Evolutionary conservation across 345 rosid genomes (phyloP), one percentile per base, ranked within the genome.

Genomic region (Salix udensis): DNA sequence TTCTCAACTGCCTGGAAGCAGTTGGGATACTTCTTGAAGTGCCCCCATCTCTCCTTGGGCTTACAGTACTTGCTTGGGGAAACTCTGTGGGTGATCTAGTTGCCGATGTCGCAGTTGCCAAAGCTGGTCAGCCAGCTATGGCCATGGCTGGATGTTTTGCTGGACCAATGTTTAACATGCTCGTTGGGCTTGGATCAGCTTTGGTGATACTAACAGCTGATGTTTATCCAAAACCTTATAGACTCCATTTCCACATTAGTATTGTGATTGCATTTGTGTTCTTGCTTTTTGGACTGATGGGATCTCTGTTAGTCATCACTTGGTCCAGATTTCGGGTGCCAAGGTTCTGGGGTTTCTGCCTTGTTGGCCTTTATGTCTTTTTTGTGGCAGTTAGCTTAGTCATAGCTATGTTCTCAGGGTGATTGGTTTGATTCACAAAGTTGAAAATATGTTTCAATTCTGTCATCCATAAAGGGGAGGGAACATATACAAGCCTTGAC

Each of bases 101-200:
- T 61, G 97, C 98, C 12, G 98, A 96, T 40, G 96, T 96, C 14
- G 98, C 99, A 6, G 91, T 96, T 30, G 99, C 99, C 72, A 96
- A 88, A 86, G 97, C 99, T 1, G 99, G 99, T 37, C 91, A 94
- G 74, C 99, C 99, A 55, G 92, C 93, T 39, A 93, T 96, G 99
- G 99, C 99, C 21, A 96, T 96, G 98, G 98, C 99, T n/a, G 98
- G 99, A 37, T 96, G 99, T 84, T 96, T 96, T 62, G 98, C 98
- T 0, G 94, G 99, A 55, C 99, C 98, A 3, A 93, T 96, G 99
- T 96, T 96, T 77, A 96, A 96, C 82, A 96, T 96, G 99, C 96
- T 93, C 72, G 93, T 93, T 48, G 99, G 99, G 60, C 97, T 96
- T 21, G 99, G 98, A 78, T 73, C 87, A 0, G 98, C 98, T 65